Evolutionary conservation across 352 stramenopile genomes (phyloP).

Genomic region (Pythium aphanidermatum): DNA sequence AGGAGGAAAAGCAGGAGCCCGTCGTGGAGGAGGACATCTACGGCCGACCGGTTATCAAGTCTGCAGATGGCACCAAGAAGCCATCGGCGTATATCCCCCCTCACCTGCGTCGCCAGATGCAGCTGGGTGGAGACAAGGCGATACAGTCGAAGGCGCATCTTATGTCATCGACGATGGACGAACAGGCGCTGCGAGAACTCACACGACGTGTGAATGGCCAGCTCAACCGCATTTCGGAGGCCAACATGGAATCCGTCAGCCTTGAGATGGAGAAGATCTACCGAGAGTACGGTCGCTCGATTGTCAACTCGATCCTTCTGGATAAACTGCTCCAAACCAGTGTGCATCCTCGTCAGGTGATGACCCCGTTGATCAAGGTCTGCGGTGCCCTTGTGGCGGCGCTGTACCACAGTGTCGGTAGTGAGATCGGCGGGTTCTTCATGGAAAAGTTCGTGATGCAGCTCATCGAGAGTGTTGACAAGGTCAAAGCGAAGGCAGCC

Average conservation of each 20-base stretch:
- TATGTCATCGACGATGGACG: slow-evolving; percentile 57
- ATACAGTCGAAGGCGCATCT: slow-evolving; percentile 2
- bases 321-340: slow-evolving; percentile 65
- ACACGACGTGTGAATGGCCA: slow-evolving; percentile 82
- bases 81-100: slow-evolving; percentile 81
- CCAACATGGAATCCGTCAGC: slow-evolving; percentile 85
- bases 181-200: slow-evolving; percentile 63
- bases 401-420: slow-evolving; percentile 75
- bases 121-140: slow-evolving; percentile 28
- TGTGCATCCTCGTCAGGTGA: slow-evolving; percentile 60
- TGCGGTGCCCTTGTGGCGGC: slow-evolving; percentile 56
- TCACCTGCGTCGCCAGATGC: slow-evolving; percentile 70
- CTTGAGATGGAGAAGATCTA: slow-evolving; percentile 83
- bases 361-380: slow-evolving; percentile 76
- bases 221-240: slow-evolving; percentile 88
- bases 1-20: slow-evolving; percentile 19
- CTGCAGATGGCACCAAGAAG: slow-evolving; percentile 28
- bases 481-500: slow-evolving; percentile 8
- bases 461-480: slow-evolving; percentile 36
- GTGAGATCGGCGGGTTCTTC: slow-evolving; percentile 76
- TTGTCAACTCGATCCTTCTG: slow-evolving; percentile 69
- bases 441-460: slow-evolving; percentile 68
- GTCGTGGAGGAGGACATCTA: slow-evolving; percentile 81
- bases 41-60: slow-evolving; percentile 60
- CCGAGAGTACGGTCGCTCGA: slow-evolving; percentile 52